A percentile compares a stretch with the other conserved stretches of the same genome.
Evolutionary conservation across 2,329 filamentous ascomycete genomes (phyloP).

Genomic region (Aspergillus pseudoterreus): DNA sequence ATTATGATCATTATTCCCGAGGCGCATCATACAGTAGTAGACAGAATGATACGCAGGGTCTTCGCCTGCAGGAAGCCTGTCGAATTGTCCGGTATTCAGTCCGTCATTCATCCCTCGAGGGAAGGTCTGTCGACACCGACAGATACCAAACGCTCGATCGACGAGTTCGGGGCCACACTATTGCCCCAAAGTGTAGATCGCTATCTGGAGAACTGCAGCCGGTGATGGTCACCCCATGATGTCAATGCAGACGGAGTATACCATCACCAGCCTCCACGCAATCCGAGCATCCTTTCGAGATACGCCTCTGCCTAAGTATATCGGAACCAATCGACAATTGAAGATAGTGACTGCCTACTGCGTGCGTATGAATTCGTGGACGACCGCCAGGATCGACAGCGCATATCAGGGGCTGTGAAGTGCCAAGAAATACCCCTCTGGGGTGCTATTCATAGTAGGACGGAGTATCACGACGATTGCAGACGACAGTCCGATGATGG

Average conservation of each 20-base stretch:
- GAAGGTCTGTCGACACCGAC: not conserved
- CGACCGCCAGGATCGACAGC: conserved; percentile 4
- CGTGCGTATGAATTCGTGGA: not conserved
- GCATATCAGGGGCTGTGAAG: conserved; percentile 5
- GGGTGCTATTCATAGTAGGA: too few relatives aligned
- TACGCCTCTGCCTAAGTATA: not conserved
- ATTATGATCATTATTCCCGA: too few relatives aligned
- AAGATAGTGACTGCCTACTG: not conserved
- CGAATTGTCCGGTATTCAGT: too few relatives aligned
- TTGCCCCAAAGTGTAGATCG: conserved; percentile 3
- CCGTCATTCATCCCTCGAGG: not conserved
- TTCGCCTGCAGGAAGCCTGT: too few relatives aligned
- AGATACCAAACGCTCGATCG: not conserved
- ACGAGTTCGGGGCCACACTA: not conserved
- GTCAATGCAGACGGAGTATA: not conserved
- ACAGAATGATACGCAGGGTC: too few relatives aligned
- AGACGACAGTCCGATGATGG: not conserved
- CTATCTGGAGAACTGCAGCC: not conserved
- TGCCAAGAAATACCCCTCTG: conserved; percentile 1
- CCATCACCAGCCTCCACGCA: too few relatives aligned
- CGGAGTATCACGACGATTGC: not conserved
- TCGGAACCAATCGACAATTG: not conserved
- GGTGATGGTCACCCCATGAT: not conserved
- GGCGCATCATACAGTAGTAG: too few relatives aligned
- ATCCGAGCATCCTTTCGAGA: not conserved